Percentiles rank a stretch among this genome's conserved stretches.
phyloP scores from a whole-genome alignment of 2,329 filamentous ascomycete genomes.

The Neopestalotiopsis sp. region DNA sequence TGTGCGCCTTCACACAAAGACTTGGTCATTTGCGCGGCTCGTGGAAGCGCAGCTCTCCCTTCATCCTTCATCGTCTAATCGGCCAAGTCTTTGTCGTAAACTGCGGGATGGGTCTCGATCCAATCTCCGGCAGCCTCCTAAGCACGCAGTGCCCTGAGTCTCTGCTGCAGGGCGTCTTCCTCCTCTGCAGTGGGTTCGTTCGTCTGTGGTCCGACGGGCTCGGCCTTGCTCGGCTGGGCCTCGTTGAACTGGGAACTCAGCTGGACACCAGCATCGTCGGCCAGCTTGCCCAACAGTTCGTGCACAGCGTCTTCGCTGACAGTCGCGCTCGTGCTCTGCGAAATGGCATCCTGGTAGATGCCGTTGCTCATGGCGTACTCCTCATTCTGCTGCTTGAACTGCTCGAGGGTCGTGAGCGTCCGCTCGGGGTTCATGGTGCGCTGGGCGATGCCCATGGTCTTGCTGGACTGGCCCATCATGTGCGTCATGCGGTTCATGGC shows the following conservation, averaged over 20 bases:
- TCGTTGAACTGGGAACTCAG: conserved; percentile 75
- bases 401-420: conserved; percentile 65
- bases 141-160: conserved; percentile 13
- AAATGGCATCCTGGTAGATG: conserved; percentile 87
- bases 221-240: conserved; percentile 58
- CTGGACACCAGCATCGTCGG: conserved; percentile 87
- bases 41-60: neutral
- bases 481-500: conserved; percentile 69
- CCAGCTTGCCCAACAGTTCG: conserved; percentile 81
- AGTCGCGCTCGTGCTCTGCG: conserved; percentile 74
- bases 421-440: conserved; percentile 64
- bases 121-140: conserved; percentile 3
- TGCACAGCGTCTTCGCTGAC: conserved; percentile 85
- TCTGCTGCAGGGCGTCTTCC: conserved; percentile 20
- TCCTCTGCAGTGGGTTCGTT: conserved; percentile 20
- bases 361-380: conserved; percentile 69
- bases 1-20: neutral
- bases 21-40: neutral
- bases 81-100: neutral
- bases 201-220: conserved; percentile 14
- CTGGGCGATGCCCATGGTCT: conserved; percentile 64
- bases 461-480: conserved; percentile 66
- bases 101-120: neutral
- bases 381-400: conserved; percentile 67
- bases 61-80: neutral